Percentiles rank a stretch among this genome's conserved stretches.
phyloP scores from a whole-genome alignment of 1,284 basidiomycete genomes.

The Phlebopus sp. region DNA sequence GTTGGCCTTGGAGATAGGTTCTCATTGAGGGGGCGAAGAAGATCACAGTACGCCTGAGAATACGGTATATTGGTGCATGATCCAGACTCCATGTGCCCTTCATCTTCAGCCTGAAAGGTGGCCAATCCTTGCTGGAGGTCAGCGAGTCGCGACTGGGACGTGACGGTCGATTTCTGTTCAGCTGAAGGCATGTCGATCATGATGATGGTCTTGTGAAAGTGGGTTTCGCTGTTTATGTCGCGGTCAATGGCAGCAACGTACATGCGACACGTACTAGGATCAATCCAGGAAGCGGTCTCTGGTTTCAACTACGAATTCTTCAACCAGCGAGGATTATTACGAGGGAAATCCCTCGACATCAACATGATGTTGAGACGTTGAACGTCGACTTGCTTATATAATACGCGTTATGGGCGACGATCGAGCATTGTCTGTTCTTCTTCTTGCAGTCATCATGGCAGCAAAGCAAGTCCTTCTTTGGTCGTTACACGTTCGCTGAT shows the following conservation, averaged over 20 bases:
- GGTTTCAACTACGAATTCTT: no score
- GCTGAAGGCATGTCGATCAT: background rate
- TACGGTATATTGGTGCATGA: background rate
- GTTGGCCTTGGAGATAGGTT: background rate
- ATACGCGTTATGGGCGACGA: no score
- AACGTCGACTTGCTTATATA: no score
- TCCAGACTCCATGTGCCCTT: background rate
- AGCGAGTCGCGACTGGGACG: background rate
- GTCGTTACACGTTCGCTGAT: background rate
- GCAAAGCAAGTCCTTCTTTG: background rate
- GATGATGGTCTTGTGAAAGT: background rate
- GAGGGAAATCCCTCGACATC: no score
- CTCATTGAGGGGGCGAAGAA: background rate
- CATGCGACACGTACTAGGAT: no score
- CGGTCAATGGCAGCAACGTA: no score
- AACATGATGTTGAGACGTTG: no score
- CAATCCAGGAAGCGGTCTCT: no score
- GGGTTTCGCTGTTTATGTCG: no score
- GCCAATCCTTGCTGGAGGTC: background rate
- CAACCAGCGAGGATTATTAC: no score
- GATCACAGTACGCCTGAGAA: background rate
- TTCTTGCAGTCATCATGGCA: background rate
- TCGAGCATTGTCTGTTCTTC: no score
- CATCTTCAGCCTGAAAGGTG: background rate
- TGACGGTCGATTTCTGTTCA: background rate